A percentile compares a stretch with the other conserved stretches of the same genome.
phyloP scores from a whole-genome alignment of 2,329 filamentous ascomycete species.

The Sporothrix mexicana region DNA sequence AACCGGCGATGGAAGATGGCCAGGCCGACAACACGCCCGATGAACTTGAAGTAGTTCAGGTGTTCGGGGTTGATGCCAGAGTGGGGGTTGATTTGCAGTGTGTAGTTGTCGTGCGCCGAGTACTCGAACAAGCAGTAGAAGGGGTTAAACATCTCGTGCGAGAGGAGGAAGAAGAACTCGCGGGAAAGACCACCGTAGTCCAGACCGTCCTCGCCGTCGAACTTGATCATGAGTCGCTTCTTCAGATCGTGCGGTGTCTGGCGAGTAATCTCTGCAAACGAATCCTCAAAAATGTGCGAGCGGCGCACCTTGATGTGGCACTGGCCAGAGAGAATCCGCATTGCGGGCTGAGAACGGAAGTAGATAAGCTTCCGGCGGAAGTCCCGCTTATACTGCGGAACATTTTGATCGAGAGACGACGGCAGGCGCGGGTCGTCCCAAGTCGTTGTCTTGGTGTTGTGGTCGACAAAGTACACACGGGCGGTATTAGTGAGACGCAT shows the following conservation, averaged over 20 bases:
- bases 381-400: slow-evolving; percentile 99
- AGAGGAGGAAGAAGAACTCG: slow-evolving; percentile 99
- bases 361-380: slow-evolving; percentile 98
- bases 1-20: slow-evolving; percentile 98
- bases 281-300: slow-evolving; percentile 98
- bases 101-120: slow-evolving; percentile 99
- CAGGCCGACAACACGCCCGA: slow-evolving; percentile 92
- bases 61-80: slow-evolving; percentile 99
- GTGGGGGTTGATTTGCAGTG: slow-evolving; percentile 98
- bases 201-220: slow-evolving; percentile 95
- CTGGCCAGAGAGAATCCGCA: slow-evolving; percentile 93
- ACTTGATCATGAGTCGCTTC: slow-evolving; percentile 99
- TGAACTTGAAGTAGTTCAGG: slow-evolving; percentile 99
- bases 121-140: slow-evolving; percentile 99
- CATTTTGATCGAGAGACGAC: slow-evolving; percentile 95
- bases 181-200: slow-evolving; percentile 97
- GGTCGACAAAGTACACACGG: slow-evolving; percentile 97
- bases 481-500: slow-evolving; percentile 99
- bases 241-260: slow-evolving; percentile 95
- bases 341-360: slow-evolving; percentile 95
- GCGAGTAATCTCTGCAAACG: slow-evolving; percentile 96
- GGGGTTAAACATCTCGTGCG: slow-evolving; percentile 99
- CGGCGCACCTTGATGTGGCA: slow-evolving; percentile 97
- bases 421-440: slow-evolving; percentile 97
- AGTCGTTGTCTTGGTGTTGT: slow-evolving; percentile 99